Evolutionary conservation across 352 stramenopile genomes (phyloP).

Genomic region (Thraustochytrium striatum): DNA sequence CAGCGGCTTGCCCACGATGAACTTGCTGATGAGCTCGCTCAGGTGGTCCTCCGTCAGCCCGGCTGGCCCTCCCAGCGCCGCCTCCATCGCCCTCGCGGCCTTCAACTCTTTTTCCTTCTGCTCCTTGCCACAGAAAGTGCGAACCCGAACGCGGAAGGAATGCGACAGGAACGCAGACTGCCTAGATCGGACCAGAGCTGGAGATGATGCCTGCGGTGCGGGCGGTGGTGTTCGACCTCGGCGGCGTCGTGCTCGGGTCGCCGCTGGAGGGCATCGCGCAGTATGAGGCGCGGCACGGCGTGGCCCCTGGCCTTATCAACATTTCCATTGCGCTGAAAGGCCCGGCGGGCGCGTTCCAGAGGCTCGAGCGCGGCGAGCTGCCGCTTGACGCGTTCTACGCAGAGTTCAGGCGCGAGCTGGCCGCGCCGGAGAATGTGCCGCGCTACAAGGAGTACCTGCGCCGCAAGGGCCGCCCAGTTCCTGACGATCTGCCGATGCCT

Average conservation of each 20-base stretch:
- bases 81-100: neutral
- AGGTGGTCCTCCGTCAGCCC: neutral
- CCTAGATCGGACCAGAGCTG: neutral
- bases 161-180: neutral
- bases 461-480: conserved; percentile 10
- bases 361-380: conserved; percentile 34
- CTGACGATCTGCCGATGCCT: neutral
- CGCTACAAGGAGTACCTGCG: conserved; percentile 24
- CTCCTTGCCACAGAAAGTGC: neutral
- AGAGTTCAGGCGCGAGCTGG: conserved; percentile 40
- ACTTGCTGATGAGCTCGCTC: neutral
- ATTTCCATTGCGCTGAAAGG: neutral
- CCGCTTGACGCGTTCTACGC: conserved; percentile 38
- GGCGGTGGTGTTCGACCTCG: neutral
- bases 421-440: neutral
- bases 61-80: neutral
- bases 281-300: neutral
- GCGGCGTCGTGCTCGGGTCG: neutral
- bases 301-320: neutral
- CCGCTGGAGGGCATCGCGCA: conserved; percentile 2
- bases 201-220: neutral
- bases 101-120: neutral
- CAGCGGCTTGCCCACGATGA: neutral
- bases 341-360: conserved; percentile 5
- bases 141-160: neutral